These are phyloP conservation scores for Aspergillus ochraceoroseus DNA, from an alignment of 2,329 filamentous ascomycete genomes.

Conservation along the genomic window DNA sequence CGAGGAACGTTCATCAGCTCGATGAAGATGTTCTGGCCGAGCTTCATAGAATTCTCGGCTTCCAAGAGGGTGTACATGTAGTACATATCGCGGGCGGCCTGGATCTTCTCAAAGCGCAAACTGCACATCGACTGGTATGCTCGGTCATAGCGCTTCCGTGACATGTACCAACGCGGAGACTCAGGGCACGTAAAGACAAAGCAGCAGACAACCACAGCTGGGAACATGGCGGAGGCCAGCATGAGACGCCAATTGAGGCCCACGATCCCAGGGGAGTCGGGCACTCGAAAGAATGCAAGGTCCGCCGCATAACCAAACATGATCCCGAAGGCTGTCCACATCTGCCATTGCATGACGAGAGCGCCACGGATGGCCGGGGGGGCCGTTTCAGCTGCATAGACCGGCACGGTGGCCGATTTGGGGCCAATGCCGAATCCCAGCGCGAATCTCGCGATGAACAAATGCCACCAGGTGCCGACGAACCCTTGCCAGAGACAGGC, in stretches of 20 bases:
- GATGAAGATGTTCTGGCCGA: constrained; percentile 49
- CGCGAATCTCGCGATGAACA: constrained; percentile 65
- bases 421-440: constrained; percentile 74
- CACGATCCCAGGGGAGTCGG: constrained; percentile 49
- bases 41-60: constrained; percentile 53
- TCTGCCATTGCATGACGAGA: constrained; percentile 78
- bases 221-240: constrained; percentile 63
- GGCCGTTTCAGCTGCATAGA: constrained; percentile 70
- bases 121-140: constrained; percentile 44
- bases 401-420: constrained; percentile 69
- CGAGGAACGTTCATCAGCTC: constrained; percentile 59
- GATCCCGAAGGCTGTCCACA: constrained; percentile 50
- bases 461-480: constrained; percentile 65
- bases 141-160: constrained; percentile 39
- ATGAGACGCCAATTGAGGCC: constrained; percentile 64
- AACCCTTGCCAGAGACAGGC: constrained; percentile 57
- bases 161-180: constrained; percentile 49
- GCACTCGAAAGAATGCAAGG: constrained; percentile 56
- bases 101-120: constrained; percentile 42
- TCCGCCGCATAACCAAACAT: constrained; percentile 57
- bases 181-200: constrained; percentile 61
- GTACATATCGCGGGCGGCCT: constrained; percentile 45
- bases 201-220: constrained; percentile 53
- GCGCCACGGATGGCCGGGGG: constrained; percentile 66
- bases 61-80: constrained; percentile 53